Base-by-base conservation (phyloP, 176 grass and related monocot genomes). In the Poa annua region DNA sequence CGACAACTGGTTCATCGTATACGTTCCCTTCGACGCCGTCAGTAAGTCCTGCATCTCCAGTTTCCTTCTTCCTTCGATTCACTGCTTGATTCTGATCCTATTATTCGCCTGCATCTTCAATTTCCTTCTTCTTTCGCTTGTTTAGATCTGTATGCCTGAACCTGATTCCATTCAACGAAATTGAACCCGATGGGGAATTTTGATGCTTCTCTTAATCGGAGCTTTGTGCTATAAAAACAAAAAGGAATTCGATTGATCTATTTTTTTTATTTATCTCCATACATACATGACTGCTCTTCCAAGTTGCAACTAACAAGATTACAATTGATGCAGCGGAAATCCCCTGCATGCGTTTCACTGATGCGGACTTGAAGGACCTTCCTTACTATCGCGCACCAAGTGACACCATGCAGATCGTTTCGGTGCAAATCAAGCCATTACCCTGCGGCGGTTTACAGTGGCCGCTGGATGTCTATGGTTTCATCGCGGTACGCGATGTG, bases 331-430 rank as follows among this genome's bases (percentile, higher is more conserved):
- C 41, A 71, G 68, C 68, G 11, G 1, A 6, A 47, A 25, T 71
- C 39, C 68, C 68, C 11, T 47, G 41, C 68, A 71, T 71, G 68
- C 68, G 68, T 26, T 71, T 15, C 68, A 71, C 68, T 13, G 39
- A 71, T 22, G 3, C 3, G 2, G n/a, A 71, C 41, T 14, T 71
- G n/a, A 21, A 44, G 11, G 10, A 7, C 1, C 26, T 6, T 16
- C 16, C n/a, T n/a, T n/a, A n/a, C n/a, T n/a, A n/a, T 64, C 0
- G 13, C 2, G 1, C 3, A 12, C 11, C 67, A n/a, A 42, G 13
- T 0, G 21, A 71, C 3, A 8, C 68, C 5, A 1, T 71, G n/a
- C 68, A 71, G 68, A 21, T 71, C 68, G 68, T 71, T 22, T 71
- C 68, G 3, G 68, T 71, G 8, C 39, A 71, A 47, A 8, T 71